These are phyloP conservation scores for Yarrowia hollandica DNA, from an alignment of 805 yeast genomes.

Conservation along the genomic window DNA sequence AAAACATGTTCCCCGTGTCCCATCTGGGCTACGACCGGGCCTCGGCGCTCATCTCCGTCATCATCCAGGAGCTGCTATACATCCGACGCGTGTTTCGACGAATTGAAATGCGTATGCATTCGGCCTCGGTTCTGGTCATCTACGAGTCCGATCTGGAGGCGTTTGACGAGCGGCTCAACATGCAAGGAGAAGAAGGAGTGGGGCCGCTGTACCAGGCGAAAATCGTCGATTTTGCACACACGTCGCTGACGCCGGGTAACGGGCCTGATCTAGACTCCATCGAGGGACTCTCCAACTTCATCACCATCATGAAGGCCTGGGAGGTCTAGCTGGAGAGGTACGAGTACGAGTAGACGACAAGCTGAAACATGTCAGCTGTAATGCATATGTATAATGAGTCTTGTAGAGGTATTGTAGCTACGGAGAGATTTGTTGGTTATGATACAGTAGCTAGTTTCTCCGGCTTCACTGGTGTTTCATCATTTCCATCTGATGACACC, in stretches of 20 bases:
- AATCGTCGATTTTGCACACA: conserved; percentile 90
- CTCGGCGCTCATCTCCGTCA: conserved; percentile 48
- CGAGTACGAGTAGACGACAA: no score
- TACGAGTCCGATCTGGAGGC: conserved; percentile 64
- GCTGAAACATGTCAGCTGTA: no score
- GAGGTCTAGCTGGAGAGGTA: not conserved
- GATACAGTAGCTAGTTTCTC: no score
- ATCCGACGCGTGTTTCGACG: conserved; percentile 64
- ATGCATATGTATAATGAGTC: no score
- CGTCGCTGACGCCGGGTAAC: conserved; percentile 58
- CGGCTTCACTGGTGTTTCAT: no score
- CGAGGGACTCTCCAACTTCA: conserved; percentile 65
- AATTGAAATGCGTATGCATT: conserved; percentile 62
- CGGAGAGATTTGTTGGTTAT: no score
- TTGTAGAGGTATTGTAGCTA: no score
- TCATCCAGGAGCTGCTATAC: conserved; percentile 60
- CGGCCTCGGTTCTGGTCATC: conserved; percentile 71
- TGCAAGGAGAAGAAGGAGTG: conserved; percentile 34
- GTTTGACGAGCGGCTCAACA: conserved; percentile 49
- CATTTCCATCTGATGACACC: no score
- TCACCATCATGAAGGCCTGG: conserved; percentile 37
- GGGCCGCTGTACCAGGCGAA: conserved; percentile 58
- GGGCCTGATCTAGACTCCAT: conserved; percentile 74
- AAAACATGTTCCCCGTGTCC: conserved; percentile 23
- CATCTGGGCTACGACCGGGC: conserved; percentile 34